Conservation (phyloP, 1,284 basidiomycete genomes). For the Fomitopsis schrenkii region DNA sequence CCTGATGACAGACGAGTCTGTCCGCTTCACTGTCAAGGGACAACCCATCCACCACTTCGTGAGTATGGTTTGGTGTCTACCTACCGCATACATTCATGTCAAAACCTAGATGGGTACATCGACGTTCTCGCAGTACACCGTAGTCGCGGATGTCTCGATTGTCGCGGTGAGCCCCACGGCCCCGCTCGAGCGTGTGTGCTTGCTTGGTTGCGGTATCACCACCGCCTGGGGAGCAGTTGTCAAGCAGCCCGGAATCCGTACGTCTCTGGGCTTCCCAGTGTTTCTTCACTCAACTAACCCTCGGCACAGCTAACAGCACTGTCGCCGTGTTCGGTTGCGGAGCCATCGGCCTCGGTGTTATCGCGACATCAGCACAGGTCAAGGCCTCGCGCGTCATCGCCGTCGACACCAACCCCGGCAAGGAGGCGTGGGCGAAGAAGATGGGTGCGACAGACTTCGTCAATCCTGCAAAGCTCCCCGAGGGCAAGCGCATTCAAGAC, state of each 20-base stretch:
- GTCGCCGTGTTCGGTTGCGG: conserved; percentile 97
- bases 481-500: conserved; percentile 84
- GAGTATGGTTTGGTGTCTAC: conserved; percentile 25
- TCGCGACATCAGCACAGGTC: conserved; percentile 78
- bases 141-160: conserved; percentile 95
- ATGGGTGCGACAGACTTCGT: conserved; percentile 98
- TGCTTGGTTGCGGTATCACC: conserved; percentile 95
- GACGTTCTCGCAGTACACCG: conserved; percentile 99
- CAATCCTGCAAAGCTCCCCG: conserved; percentile 76
- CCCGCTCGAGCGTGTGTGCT: conserved; percentile 90
- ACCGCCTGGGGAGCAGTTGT: conserved; percentile 92
- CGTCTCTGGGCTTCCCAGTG: conserved; percentile 22
- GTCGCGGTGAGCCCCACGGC: conserved; percentile 87
- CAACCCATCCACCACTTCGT: conserved; percentile 91
- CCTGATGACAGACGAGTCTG: conserved; percentile 92
- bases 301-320: conserved; percentile 65
- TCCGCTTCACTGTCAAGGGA: conserved; percentile 89
- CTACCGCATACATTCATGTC: conserved; percentile 2
- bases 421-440: conserved; percentile 86
- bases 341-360: conserved; percentile 92
- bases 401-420: conserved; percentile 85
- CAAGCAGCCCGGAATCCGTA: conserved; percentile 78
- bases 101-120: conserved; percentile 90
- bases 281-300: neutral
- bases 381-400: conserved; percentile 90